Evolutionary conservation across 331 rosid genomes (phyloP).

Genomic region (Quercus lobata): DNA sequence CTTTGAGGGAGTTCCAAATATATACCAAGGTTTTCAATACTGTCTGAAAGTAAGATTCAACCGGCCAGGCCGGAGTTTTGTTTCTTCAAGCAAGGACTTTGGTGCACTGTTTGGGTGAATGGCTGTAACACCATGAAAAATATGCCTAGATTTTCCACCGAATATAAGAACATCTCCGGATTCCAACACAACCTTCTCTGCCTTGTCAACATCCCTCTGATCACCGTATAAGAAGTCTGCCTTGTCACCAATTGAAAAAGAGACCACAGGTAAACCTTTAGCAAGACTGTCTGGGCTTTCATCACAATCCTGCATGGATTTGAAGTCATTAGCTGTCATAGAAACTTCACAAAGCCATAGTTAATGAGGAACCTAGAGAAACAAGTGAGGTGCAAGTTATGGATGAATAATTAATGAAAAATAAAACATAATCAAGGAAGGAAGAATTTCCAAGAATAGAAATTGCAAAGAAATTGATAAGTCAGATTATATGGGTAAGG

Average conservation of each 20-base stretch:
- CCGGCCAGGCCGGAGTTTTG: slow-evolving; percentile 60
- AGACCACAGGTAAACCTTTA: slow-evolving; percentile 59
- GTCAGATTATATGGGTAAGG: background rate
- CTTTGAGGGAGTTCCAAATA: background rate
- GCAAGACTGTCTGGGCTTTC: slow-evolving; percentile 51
- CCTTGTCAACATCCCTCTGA: slow-evolving; percentile 38
- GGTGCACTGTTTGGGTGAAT: slow-evolving; percentile 55
- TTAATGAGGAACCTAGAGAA: background rate
- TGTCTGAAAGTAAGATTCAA: slow-evolving; percentile 78
- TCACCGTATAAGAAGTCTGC: slow-evolving; percentile 65
- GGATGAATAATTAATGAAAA: background rate
- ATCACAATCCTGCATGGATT: slow-evolving; percentile 57
- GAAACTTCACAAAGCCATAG: background rate
- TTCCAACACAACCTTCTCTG: slow-evolving; percentile 35
- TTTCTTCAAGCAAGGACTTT: slow-evolving; percentile 23
- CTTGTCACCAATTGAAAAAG: slow-evolving; percentile 82
- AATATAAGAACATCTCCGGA: slow-evolving; percentile 86
- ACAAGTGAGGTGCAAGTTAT: background rate
- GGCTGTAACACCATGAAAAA: slow-evolving; percentile 67
- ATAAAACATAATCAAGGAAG: background rate
- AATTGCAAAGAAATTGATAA: background rate
- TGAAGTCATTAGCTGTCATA: background rate
- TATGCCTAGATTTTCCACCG: slow-evolving; percentile 63
- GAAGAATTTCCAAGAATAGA: background rate
- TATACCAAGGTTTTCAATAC: slow-evolving; percentile 25